Evolutionary conservation across 768 basidiomycete species (phyloP).

Genomic region (Pulveroboletus sp.): DNA sequence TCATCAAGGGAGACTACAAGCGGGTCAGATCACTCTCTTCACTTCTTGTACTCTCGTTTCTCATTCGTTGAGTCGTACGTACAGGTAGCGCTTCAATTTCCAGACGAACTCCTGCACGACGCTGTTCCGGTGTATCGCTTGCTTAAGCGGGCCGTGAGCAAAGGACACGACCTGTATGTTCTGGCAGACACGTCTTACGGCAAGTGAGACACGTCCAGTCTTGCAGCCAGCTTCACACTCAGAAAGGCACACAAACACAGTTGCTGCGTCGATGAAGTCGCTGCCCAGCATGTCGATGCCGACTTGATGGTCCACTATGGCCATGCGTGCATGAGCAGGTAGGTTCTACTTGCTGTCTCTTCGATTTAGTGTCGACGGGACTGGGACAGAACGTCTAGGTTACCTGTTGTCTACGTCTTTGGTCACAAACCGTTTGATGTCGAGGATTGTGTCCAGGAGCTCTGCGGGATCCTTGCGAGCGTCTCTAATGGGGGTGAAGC

Average conservation of each 20-base stretch:
- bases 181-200: slow-evolving; percentile 98
- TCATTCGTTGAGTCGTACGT: not conserved
- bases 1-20: slow-evolving; percentile 60
- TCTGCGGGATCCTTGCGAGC: slow-evolving; percentile 34
- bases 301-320: slow-evolving; percentile 94
- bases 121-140: slow-evolving; percentile 78
- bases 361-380: not conserved
- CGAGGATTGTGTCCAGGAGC: slow-evolving; percentile 40
- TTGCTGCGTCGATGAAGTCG: slow-evolving; percentile 95
- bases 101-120: slow-evolving; percentile 84
- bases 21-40: slow-evolving; percentile 44
- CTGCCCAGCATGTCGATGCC: slow-evolving; percentile 89
- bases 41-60: not conserved
- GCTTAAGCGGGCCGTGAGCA: slow-evolving; percentile 49
- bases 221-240: not conserved
- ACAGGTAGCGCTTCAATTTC: slow-evolving; percentile 90
- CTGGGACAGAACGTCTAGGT: slow-evolving; percentile 63
- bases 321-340: slow-evolving; percentile 94
- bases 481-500: not conserved
- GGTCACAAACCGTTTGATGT: slow-evolving; percentile 67
- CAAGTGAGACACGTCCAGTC: slow-evolving; percentile 46
- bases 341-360: slow-evolving; percentile 26
- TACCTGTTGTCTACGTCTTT: slow-evolving; percentile 90
- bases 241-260: slow-evolving; percentile 26
- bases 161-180: slow-evolving; percentile 65